Conservation (phyloP, 2,329 filamentous ascomycete species). For the Colletotrichum sublineola region DNA sequence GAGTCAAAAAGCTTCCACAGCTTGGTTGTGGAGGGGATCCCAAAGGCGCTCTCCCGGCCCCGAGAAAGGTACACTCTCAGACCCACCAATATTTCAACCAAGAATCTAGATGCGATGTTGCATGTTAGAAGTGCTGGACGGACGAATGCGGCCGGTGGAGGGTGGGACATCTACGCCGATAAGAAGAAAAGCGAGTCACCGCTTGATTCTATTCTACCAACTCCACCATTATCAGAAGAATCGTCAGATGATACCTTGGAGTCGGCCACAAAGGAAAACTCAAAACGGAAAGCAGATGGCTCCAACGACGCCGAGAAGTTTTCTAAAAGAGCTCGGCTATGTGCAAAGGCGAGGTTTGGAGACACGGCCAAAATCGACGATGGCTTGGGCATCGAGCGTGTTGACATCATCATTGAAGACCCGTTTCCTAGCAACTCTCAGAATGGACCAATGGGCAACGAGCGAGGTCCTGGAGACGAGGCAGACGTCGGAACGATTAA, state of each 20-base stretch:
- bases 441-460: conserved; percentile 50
- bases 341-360: conserved; percentile 80
- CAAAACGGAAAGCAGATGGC: conserved; percentile 30
- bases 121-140: conserved; percentile 77
- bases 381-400: conserved; percentile 71
- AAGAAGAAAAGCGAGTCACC: conserved; percentile 68
- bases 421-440: conserved; percentile 58
- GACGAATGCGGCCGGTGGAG: conserved; percentile 79
- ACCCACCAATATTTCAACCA: conserved; percentile 76
- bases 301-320: neutral
- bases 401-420: conserved; percentile 72
- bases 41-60: conserved; percentile 83
- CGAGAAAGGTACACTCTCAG: conserved; percentile 79
- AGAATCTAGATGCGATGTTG: conserved; percentile 78
- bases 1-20: conserved; percentile 76
- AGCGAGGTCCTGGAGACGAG: conserved; percentile 46
- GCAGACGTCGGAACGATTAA: conserved; percentile 37
- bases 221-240: conserved; percentile 60
- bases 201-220: conserved; percentile 65
- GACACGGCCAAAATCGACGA: conserved; percentile 67
- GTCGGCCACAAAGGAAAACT: neutral
- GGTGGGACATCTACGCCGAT: conserved; percentile 84
- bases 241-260: conserved; percentile 44
- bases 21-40: conserved; percentile 82
- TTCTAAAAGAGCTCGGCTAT: conserved; percentile 48